Evolutionary conservation across 2,329 filamentous ascomycete genomes (phyloP).

Genomic region (Coleophoma eucalyptorum): DNA sequence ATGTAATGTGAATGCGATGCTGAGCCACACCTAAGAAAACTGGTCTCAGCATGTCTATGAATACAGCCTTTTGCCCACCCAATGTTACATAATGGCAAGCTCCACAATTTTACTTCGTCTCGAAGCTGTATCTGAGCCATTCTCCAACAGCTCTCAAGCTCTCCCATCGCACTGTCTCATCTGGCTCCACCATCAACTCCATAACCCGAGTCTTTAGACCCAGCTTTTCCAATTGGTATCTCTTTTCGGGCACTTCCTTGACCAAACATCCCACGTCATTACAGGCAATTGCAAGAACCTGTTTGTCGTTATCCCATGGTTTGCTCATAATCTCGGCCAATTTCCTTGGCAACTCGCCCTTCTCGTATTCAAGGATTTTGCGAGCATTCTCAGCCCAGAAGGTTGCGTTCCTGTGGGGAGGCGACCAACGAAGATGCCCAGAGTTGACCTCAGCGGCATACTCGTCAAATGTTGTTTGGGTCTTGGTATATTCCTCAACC

Average conservation of each 20-base stretch:
- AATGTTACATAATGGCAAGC: conserved; percentile 1
- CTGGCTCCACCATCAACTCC: conserved; percentile 68
- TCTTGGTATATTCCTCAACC: conserved; percentile 64
- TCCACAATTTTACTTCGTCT: conserved; percentile 28
- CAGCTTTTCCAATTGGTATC: conserved; percentile 60
- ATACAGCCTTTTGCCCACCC: background rate
- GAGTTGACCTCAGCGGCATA: conserved; percentile 65
- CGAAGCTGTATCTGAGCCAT: conserved; percentile 70
- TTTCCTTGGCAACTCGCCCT: conserved; percentile 61
- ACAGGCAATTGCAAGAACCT: conserved; percentile 69
- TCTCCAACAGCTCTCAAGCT: conserved; percentile 70
- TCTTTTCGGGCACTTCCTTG: conserved; percentile 67
- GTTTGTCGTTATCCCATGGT: conserved; percentile 66
- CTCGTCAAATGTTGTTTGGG: conserved; percentile 44
- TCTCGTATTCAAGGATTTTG: conserved; percentile 63
- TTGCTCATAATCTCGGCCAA: conserved; percentile 65
- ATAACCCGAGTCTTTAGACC: conserved; percentile 67
- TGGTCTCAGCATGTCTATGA: background rate
- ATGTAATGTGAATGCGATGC: background rate
- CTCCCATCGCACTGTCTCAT: conserved; percentile 71
- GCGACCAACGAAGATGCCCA: conserved; percentile 72
- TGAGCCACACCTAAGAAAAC: too few species aligned
- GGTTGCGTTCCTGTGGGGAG: conserved; percentile 64
- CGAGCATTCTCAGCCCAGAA: conserved; percentile 74
- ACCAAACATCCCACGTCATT: conserved; percentile 70